phyloP scores from a whole-genome alignment of 805 yeast genomes.

The Hanseniaspora thailandica region DNA sequence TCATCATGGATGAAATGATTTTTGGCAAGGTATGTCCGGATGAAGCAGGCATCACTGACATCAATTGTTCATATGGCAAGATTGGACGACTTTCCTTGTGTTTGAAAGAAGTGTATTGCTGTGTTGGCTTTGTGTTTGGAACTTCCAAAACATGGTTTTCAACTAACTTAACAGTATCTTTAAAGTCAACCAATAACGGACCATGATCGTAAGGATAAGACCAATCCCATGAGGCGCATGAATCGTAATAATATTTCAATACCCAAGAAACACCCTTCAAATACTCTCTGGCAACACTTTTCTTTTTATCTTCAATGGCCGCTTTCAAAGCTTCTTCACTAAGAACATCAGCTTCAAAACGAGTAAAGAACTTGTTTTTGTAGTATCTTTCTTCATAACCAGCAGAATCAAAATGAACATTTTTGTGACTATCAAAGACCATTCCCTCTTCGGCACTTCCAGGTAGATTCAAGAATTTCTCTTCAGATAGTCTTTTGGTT shows the following conservation, averaged over 20 bases:
- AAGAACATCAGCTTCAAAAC: conserved; percentile 30
- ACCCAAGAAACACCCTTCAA: conserved; percentile 98
- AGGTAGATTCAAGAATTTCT: conserved; percentile 16
- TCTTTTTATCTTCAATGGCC: conserved; percentile 43
- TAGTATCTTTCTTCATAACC: conserved; percentile 83
- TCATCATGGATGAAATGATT: conserved; percentile 72
- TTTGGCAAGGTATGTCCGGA: conserved; percentile 78
- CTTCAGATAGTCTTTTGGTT: conserved; percentile 18
- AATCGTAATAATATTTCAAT: conserved; percentile 83
- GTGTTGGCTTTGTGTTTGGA: neutral
- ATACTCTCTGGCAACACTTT: conserved; percentile 56
- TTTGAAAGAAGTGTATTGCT: conserved; percentile 31
- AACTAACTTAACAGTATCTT: conserved; percentile 35
- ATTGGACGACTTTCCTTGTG: conserved; percentile 69
- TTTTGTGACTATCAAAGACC: conserved; percentile 35
- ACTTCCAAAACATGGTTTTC: neutral
- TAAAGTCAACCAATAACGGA: conserved; percentile 87
- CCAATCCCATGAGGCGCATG: conserved; percentile 99
- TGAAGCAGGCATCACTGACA: conserved; percentile 92
- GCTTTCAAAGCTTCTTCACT: conserved; percentile 21
- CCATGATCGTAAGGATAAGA: conserved; percentile 95
- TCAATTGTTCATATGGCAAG: conserved; percentile 81
- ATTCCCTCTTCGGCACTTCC: conserved; percentile 20
- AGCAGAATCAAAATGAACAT: conserved; percentile 67
- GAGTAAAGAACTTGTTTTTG: conserved; percentile 47